Conservation (phyloP, 2,329 filamentous ascomycete species). For the Akanthomyces dipterigenus region DNA sequence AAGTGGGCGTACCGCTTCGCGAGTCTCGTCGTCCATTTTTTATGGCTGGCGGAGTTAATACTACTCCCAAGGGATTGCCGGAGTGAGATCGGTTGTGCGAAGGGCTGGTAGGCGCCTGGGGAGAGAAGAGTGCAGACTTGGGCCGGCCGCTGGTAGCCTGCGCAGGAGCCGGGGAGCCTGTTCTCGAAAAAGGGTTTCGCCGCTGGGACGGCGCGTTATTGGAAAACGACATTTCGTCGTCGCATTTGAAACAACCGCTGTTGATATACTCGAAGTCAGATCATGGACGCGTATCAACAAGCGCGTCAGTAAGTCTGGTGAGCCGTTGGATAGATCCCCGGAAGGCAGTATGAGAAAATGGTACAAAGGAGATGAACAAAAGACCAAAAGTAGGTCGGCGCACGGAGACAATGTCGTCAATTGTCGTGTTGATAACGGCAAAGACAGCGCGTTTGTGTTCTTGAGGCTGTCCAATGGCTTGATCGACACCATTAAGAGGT, state of each 20-base stretch:
- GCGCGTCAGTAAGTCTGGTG: slow-evolving; percentile 5
- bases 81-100: slow-evolving; percentile 66
- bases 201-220: slow-evolving; percentile 49
- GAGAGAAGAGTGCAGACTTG: slow-evolving; percentile 66
- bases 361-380: slow-evolving; percentile 15
- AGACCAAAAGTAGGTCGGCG: background rate
- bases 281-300: slow-evolving; percentile 21
- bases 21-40: slow-evolving; percentile 52
- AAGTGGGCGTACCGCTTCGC: slow-evolving; percentile 54
- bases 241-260: slow-evolving; percentile 21
- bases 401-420: background rate
- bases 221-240: slow-evolving; percentile 28
- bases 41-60: slow-evolving; percentile 31
- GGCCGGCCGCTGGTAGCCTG: slow-evolving; percentile 51
- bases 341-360: slow-evolving; percentile 11
- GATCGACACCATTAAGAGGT: background rate
- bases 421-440: background rate
- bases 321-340: slow-evolving; percentile 4
- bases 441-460: background rate
- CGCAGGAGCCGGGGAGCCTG: slow-evolving; percentile 59
- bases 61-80: slow-evolving; percentile 43
- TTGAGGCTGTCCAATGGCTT: background rate
- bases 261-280: slow-evolving; percentile 16
- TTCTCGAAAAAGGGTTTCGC: slow-evolving; percentile 73
- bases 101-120: slow-evolving; percentile 32